phyloP scores from a whole-genome alignment of 2,329 filamentous ascomycete genomes.

The Curvularia spicifera region DNA sequence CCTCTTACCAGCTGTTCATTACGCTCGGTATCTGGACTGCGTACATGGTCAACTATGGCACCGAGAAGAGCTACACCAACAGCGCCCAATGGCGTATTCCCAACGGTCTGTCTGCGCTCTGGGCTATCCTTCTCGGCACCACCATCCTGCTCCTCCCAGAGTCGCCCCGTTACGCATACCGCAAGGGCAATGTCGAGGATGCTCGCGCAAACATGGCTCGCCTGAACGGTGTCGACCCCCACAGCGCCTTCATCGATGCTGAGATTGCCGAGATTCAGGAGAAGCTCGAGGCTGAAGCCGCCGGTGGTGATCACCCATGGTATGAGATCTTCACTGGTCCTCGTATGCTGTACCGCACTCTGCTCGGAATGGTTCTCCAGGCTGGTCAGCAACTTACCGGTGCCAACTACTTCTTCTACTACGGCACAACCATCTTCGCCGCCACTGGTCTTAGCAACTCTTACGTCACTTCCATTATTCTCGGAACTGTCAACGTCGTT shows the following conservation, averaged over 20 bases:
- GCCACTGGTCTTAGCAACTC: slow-evolving; percentile 52
- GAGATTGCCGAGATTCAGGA: slow-evolving; percentile 64
- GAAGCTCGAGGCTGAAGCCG: slow-evolving; percentile 61
- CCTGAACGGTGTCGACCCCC: slow-evolving; percentile 61
- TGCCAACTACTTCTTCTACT: slow-evolving; percentile 59
- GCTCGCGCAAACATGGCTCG: slow-evolving; percentile 61
- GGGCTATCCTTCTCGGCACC: slow-evolving; percentile 60
- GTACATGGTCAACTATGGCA: slow-evolving; percentile 65
- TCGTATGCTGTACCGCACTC: slow-evolving; percentile 70
- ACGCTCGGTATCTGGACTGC: slow-evolving; percentile 69
- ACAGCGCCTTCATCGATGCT: slow-evolving; percentile 60
- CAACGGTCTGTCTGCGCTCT: slow-evolving; percentile 64
- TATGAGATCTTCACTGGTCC: slow-evolving; percentile 70
- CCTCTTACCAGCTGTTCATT: slow-evolving; percentile 71
- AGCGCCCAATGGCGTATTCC: slow-evolving; percentile 69
- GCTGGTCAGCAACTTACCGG: slow-evolving; percentile 72
- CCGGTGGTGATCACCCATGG: slow-evolving; percentile 45
- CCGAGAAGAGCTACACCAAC: slow-evolving; percentile 56
- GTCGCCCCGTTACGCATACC: slow-evolving; percentile 64
- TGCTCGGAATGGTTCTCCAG: slow-evolving; percentile 68
- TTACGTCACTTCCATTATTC: slow-evolving; percentile 57
- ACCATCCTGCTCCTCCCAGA: slow-evolving; percentile 64
- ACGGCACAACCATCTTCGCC: slow-evolving; percentile 56
- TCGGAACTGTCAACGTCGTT: slow-evolving; percentile 58
- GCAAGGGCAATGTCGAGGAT: slow-evolving; percentile 58